Base-by-base conservation (phyloP, 768 basidiomycete genomes). In the Collybiopsis luxurians region DNA sequence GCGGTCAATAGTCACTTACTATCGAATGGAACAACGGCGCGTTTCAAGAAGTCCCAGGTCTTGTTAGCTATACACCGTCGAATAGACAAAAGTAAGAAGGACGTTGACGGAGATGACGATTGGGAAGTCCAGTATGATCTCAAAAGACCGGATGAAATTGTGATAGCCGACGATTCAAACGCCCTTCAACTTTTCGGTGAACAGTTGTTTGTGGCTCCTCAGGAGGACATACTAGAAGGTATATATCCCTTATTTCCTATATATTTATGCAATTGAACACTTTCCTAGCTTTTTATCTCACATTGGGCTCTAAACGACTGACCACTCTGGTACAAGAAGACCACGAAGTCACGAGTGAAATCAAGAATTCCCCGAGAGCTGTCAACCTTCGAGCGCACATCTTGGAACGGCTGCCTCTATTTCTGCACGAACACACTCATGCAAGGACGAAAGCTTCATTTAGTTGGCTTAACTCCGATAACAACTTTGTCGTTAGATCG, bases 141-240 rank as follows among this genome's bases (percentile, higher is more conserved):
- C 38, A 80, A 85, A 60, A 75, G 74, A 59, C 83, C 92, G 0
- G 77, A 76, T 44, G 80, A 90, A 63, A 84, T 94, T 7, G 82
- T 92, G 26, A 81, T 97, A 46, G 89, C 90, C 3, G 95, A 99
- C 67, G 93, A 97, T 66, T 86, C 86, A 10, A 89, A 90, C 49
- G 75, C 86, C 4, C 84, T 87, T 63, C 87, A 91, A 59, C 75
- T 87, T 12, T 97, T 97, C 66, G 85, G 87, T 4, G 85, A 86
- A 44, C 79, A 80, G 2, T 74, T 96, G 15, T 91, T 87, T 65
- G 82, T 81, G 2, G 91, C 89, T 9, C 90, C 92, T 0, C 91
- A 96, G 69, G 95, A 98, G 67, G 93, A 96, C 62, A 77, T 92
- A 7, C 76, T 98, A 11, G 96, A 98, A 83, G 80, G 87, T 91